Evolutionary conservation across 495 filamentous ascomycete species (phyloP).

Genomic region (Echria macrotheca): DNA sequence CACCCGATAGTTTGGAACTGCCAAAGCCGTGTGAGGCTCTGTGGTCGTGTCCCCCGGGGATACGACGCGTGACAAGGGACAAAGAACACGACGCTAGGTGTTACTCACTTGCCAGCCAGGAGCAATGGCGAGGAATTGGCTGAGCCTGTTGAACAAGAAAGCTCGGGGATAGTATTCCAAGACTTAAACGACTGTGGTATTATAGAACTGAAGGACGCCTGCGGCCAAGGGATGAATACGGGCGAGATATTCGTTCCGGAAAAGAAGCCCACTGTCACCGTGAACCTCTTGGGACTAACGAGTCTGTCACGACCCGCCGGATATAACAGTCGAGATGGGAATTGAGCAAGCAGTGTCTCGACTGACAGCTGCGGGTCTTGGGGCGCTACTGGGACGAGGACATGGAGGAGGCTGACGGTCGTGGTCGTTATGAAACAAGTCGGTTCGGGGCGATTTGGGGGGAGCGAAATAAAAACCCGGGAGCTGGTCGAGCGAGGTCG

Average conservation of each 20-base stretch:
- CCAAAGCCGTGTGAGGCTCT: no score
- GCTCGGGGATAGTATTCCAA: conserved; percentile 5
- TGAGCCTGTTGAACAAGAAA: neutral
- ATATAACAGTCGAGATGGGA: conserved; percentile 13
- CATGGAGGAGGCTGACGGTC: conserved; percentile 20
- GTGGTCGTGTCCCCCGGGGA: no score
- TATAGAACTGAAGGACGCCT: conserved; percentile 50
- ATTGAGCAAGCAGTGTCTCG: conserved; percentile 24
- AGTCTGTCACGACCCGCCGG: conserved; percentile 22
- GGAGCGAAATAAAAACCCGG: neutral
- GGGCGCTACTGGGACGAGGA: conserved; percentile 26
- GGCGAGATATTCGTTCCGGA: conserved; percentile 28
- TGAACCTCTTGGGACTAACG: conserved; percentile 31
- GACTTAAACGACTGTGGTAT: conserved; percentile 34
- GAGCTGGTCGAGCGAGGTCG: neutral
- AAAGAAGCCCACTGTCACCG: conserved; percentile 49
- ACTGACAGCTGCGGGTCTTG: conserved; percentile 24
- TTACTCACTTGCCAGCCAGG: neutral
- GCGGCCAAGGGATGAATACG: conserved; percentile 38
- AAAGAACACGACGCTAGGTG: no score
- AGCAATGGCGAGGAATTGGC: conserved; percentile 2
- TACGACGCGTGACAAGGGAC: conserved; percentile 3
- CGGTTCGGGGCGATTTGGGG: neutral
- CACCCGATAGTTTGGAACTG: no score
- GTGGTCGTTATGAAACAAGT: conserved; percentile 4